These are phyloP conservation scores for Sedum album DNA, from an alignment of 164 flowering plant genomes.

Conservation along the genomic window DNA sequence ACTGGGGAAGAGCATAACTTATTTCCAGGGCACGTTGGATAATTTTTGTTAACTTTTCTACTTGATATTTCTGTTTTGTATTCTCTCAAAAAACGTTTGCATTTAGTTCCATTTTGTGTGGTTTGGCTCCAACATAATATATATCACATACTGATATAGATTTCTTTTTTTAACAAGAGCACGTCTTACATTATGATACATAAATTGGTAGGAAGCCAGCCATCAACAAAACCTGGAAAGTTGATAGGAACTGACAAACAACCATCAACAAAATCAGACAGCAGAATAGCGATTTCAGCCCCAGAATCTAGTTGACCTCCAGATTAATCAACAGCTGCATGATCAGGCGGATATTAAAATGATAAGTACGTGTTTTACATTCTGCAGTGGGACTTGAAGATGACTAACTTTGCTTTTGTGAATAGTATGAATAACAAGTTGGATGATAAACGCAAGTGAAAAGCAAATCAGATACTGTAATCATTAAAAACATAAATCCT, in stretches of 20 bases:
- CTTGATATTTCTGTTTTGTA: too few species aligned
- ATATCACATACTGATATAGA: too few species aligned
- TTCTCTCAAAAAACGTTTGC: too few species aligned
- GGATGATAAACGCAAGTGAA: too few species aligned
- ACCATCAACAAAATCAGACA: slow-evolving; percentile 82
- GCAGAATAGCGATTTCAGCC: slow-evolving; percentile 57
- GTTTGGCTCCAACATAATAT: too few species aligned
- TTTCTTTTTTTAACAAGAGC: too few species aligned
- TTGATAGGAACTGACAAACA: slow-evolving; percentile 78
- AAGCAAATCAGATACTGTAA: too few species aligned
- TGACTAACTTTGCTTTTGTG: slow-evolving; percentile 31
- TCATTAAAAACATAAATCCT: too few species aligned
- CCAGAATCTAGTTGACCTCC: slow-evolving; percentile 79
- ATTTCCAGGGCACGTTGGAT: background rate
- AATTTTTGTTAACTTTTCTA: too few species aligned
- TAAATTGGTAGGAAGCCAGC: too few species aligned
- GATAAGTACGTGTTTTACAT: slow-evolving; percentile 26
- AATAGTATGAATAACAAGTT: slow-evolving; percentile 29
- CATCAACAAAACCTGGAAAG: slow-evolving; percentile 55
- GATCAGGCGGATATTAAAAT: background rate
- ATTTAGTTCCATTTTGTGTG: too few species aligned
- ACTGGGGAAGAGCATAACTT: background rate
- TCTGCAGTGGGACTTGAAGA: slow-evolving; percentile 74
- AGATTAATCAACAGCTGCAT: slow-evolving; percentile 61
- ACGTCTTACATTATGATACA: too few species aligned